Evolutionary conservation across 805 yeast genomes (phyloP), one percentile per base, ranked within the genome.

Genomic region (Suhomyces sp.): DNA sequence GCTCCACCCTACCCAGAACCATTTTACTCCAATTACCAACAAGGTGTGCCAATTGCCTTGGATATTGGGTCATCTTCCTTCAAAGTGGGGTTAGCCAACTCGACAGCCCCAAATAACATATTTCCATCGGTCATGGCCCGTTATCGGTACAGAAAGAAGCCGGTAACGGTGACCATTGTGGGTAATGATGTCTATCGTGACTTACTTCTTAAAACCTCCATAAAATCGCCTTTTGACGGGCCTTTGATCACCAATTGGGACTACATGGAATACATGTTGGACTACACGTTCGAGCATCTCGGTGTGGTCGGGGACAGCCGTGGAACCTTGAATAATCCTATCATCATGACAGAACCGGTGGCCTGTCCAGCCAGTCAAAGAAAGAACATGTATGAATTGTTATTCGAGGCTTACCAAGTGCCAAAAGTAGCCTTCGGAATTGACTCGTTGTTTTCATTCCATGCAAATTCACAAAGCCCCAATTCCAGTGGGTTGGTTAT

Each of bases 181-280:
- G 99, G 99, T 2, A 77, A 83, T 49, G 98, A 91, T 56, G 77
- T 80, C 13, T 77, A 70, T 51, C 53, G 84, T 19, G 98, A 90
- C 48, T 73, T 81, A 6, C 63, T 83, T 2, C 74, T 84, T 29
- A 75, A 81, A 43, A 70, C 85, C 12, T 81, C 81, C 35, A 74
- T 86, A 21, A 80, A 77, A 49, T 68, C 86, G 4, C 96, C 97
- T 0, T 91, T 76, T 53, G 98, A 93, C 57, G 96, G 95, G 0
- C 76, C 86, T 4, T 65, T 88, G 47, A 68, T 93, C 22, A 81
- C 95, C 17, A 95, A 90, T 56, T 95, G 98, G 98, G 98, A 93
- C 38, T 76, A 81, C 39, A 74, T 83, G 2, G 98, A 93, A 55
- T 75, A 72, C 39, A 75, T 91, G 34, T 55, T 93, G 32, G 98